Conservation (phyloP, 2,329 filamentous ascomycete species). For the Fusarium sp. region DNA sequence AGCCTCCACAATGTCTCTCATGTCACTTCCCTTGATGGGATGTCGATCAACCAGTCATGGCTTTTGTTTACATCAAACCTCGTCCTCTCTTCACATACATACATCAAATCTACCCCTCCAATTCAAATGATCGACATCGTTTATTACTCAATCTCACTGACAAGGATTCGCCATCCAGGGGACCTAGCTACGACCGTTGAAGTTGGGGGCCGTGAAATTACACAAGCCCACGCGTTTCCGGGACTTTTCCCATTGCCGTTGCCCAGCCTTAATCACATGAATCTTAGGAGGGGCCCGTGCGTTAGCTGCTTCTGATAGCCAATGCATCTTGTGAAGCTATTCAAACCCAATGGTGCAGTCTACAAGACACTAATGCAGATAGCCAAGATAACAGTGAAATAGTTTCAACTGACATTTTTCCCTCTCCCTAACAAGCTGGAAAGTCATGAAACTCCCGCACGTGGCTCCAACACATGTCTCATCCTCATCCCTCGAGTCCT, state of each 20-base stretch:
- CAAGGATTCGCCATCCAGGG: conserved; percentile 22
- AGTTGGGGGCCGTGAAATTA: not conserved
- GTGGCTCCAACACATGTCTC: conserved; percentile 10
- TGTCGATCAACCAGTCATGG: not conserved
- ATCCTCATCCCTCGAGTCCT: not conserved
- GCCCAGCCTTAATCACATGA: conserved; percentile 10
- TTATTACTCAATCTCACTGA: conserved; percentile 13
- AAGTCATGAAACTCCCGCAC: conserved; percentile 11
- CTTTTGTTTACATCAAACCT: conserved; percentile 7
- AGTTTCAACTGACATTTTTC: not conserved
- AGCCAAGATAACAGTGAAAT: not conserved
- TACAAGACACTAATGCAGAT: not conserved
- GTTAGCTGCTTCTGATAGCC: not conserved
- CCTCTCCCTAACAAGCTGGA: not conserved
- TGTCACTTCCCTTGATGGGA: not conserved
- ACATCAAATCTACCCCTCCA: conserved; percentile 13
- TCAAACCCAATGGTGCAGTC: not conserved
- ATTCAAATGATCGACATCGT: conserved; percentile 26
- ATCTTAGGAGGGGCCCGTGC: not conserved
- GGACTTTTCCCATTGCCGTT: not conserved
- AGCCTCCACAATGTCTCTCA: conserved; percentile 27
- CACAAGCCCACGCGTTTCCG: not conserved
- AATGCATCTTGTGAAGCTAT: conserved; percentile 5
- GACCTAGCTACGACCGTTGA: conserved; percentile 14
- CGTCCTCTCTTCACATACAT: not conserved